phyloP scores from a whole-genome alignment of 768 basidiomycete species.

The Pseudohyphozyma bogoriensis region DNA sequence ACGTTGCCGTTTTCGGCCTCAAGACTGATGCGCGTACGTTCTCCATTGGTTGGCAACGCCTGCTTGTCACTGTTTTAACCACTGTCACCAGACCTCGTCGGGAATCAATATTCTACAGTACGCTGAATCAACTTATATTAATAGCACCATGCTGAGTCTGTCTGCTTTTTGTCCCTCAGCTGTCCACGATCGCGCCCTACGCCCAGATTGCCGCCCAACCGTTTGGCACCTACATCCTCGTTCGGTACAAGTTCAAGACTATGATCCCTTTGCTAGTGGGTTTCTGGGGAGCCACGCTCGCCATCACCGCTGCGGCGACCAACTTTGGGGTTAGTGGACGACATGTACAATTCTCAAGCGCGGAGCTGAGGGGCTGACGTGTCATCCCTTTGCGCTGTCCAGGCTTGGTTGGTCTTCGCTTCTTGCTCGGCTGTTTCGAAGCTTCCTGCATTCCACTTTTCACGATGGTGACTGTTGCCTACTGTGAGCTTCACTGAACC shows the following conservation, averaged over 20 bases:
- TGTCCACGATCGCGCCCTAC: too few relatives aligned
- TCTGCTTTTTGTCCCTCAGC: too few relatives aligned
- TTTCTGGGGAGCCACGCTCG: too few relatives aligned
- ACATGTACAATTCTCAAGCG: background rate
- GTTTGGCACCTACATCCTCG: conserved; percentile 18
- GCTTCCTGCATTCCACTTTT: conserved; percentile 38
- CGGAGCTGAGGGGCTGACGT: conserved; percentile 27
- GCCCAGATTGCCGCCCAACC: conserved; percentile 21
- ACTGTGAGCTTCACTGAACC: conserved; percentile 28
- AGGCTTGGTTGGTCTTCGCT: conserved; percentile 35
- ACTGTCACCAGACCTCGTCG: too few relatives aligned
- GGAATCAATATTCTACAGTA: too few relatives aligned
- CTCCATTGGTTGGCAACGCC: too few relatives aligned
- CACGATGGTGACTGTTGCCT: conserved; percentile 35
- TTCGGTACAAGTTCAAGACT: conserved; percentile 1
- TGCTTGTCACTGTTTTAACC: too few relatives aligned
- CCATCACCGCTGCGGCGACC: conserved; percentile 16
- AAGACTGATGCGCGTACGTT: too few relatives aligned
- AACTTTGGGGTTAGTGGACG: background rate
- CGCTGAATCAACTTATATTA: too few relatives aligned
- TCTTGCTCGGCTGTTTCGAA: conserved; percentile 39
- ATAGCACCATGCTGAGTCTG: too few relatives aligned
- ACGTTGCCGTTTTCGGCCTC: too few relatives aligned
- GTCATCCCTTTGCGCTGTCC: conserved; percentile 27
- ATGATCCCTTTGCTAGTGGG: too few relatives aligned